phyloP scores from a whole-genome alignment of 352 stramenopile genomes.

The Thalassiosira exigua region DNA sequence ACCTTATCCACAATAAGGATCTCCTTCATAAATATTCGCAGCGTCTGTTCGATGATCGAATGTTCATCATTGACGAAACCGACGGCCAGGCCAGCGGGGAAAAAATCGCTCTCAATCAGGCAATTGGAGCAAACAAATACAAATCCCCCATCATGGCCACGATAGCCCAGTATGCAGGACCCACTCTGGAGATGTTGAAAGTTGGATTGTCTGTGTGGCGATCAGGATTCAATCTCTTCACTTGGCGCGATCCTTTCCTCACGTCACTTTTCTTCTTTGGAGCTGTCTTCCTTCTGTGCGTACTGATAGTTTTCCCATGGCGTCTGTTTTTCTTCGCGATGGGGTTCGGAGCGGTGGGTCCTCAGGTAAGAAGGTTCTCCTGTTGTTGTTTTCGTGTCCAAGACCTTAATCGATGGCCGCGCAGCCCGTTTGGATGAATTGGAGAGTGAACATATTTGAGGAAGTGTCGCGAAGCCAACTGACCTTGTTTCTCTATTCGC shows the following conservation, averaged over 20 bases:
- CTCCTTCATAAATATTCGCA: conserved; percentile 32
- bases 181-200: conserved; percentile 44
- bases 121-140: conserved; percentile 45
- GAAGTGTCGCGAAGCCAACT: neutral
- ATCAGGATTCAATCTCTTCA: conserved; percentile 73
- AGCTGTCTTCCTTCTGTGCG: conserved; percentile 43
- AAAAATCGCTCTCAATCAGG: conserved; percentile 34
- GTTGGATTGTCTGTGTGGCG: conserved; percentile 54
- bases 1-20: too few relatives aligned
- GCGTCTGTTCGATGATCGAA: conserved; percentile 50
- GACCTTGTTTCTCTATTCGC: neutral
- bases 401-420: too few relatives aligned
- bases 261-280: conserved; percentile 71
- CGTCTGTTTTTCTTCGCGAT: conserved; percentile 72
- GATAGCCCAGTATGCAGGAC: conserved; percentile 37
- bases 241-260: conserved; percentile 78
- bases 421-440: too few relatives aligned
- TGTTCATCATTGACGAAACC: conserved; percentile 42
- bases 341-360: conserved; percentile 65
- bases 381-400: neutral
- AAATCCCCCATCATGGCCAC: conserved; percentile 52
- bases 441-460: too few relatives aligned
- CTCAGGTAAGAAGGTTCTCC: conserved; percentile 62
- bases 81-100: conserved; percentile 24
- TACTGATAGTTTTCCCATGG: conserved; percentile 80